Conservation (phyloP, 2,329 filamentous ascomycete species). For the Exophiala alcalophila region DNA sequence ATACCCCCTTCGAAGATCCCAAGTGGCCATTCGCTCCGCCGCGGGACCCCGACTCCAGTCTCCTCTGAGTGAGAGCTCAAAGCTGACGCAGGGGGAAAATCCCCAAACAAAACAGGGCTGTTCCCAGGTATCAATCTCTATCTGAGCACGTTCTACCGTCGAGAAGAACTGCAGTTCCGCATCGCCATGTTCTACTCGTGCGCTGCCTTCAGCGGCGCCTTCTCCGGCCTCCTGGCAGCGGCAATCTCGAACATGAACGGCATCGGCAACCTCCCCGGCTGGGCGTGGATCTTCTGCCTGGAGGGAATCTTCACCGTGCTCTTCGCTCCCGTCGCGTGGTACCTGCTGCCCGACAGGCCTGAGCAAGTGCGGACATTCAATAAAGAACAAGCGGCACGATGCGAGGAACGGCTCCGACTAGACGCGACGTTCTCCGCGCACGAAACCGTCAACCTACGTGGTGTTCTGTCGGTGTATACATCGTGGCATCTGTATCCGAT, state of each 20-base stretch:
- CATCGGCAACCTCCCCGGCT: slow-evolving; percentile 54
- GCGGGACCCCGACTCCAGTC: no score
- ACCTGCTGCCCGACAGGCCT: slow-evolving; percentile 44
- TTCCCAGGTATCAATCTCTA: slow-evolving; percentile 68
- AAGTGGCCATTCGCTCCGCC: no score
- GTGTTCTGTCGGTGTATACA: slow-evolving; percentile 40
- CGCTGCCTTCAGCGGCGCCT: slow-evolving; percentile 62
- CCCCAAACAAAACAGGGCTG: no score
- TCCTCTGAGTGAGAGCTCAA: no score
- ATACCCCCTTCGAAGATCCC: no score
- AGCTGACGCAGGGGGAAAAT: no score
- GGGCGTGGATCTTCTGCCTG: slow-evolving; percentile 53
- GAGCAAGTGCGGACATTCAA: slow-evolving; percentile 36
- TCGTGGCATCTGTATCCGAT: slow-evolving; percentile 45
- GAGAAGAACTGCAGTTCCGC: slow-evolving; percentile 59
- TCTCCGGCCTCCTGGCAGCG: slow-evolving; percentile 48
- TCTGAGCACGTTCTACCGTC: slow-evolving; percentile 60
- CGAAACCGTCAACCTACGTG: slow-evolving; percentile 41
- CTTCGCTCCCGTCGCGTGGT: slow-evolving; percentile 41
- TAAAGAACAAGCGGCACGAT: slow-evolving; percentile 40
- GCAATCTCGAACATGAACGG: slow-evolving; percentile 52
- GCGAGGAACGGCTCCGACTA: slow-evolving; percentile 44
- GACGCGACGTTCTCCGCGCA: slow-evolving; percentile 36
- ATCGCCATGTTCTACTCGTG: slow-evolving; percentile 68
- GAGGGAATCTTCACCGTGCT: slow-evolving; percentile 54